These are phyloP conservation scores for Naganishia randhawae DNA, from an alignment of 768 basidiomycete genomes.

Conservation along the genomic window DNA sequence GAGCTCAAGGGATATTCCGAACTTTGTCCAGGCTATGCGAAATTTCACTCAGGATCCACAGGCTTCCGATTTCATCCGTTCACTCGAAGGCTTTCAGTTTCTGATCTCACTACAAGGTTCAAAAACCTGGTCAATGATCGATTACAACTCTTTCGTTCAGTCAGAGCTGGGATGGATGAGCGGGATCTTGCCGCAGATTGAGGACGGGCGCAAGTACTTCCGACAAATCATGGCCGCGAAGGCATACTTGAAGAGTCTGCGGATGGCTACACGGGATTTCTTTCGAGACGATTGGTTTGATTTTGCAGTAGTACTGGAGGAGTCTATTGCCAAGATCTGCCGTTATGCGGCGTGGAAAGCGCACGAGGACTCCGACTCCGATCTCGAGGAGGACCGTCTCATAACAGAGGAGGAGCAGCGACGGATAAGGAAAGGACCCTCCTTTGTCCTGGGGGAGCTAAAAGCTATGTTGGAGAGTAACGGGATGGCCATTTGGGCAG, in stretches of 20 bases:
- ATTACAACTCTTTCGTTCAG: slow-evolving; percentile 5
- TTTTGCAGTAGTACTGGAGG: neutral
- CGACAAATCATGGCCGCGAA: neutral
- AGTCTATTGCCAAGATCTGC: neutral
- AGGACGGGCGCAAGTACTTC: neutral
- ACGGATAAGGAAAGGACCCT: neutral
- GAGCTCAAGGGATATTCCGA: no score
- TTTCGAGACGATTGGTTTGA: neutral
- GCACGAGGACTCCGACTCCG: neutral
- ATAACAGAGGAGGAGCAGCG: neutral
- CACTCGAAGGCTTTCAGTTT: neutral
- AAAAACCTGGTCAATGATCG: neutral
- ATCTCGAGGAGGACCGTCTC: neutral
- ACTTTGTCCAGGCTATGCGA: neutral
- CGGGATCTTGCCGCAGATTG: neutral
- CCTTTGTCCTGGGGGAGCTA: neutral
- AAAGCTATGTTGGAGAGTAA: neutral
- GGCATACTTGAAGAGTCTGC: neutral
- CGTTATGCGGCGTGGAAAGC: neutral
- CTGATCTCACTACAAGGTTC: neutral
- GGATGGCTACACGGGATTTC: neutral
- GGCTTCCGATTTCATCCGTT: neutral
- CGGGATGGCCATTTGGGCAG: neutral
- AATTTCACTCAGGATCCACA: neutral
- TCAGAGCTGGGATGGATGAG: neutral